These are phyloP conservation scores for Cymbidium sinense DNA, from an alignment of 106 monocot species.

Conservation along the genomic window DNA sequence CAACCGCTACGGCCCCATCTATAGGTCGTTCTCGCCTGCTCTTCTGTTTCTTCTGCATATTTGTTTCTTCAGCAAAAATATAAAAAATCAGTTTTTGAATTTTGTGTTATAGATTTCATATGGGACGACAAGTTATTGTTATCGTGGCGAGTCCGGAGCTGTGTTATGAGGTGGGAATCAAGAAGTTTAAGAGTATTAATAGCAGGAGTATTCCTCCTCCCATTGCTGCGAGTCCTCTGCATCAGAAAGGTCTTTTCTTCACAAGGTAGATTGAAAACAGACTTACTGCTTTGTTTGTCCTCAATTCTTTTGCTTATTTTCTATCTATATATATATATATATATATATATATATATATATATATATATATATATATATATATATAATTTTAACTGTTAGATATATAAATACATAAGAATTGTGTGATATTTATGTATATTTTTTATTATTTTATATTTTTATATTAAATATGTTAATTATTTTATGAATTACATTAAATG, in stretches of 20 bases:
- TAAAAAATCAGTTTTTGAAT: neutral
- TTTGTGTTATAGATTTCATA: slow-evolving; percentile 36
- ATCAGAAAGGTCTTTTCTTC: slow-evolving; percentile 61
- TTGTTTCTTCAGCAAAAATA: no score
- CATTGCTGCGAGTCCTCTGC: slow-evolving; percentile 44
- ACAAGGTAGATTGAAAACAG: slow-evolving; percentile 27
- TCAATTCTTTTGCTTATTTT: no score
- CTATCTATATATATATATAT: no score
- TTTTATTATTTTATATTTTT: no score
- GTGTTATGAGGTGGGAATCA: slow-evolving; percentile 61
- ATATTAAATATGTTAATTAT: no score
- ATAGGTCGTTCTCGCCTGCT: slow-evolving; percentile 12
- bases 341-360: no score
- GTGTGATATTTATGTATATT: no score
- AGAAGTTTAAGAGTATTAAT: slow-evolving; percentile 57
- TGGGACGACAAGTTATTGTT: slow-evolving; percentile 68
- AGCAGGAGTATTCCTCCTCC: slow-evolving; percentile 62
- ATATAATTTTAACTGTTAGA: no score
- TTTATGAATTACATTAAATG: no score
- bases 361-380: no score
- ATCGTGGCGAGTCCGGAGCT: slow-evolving; percentile 59
- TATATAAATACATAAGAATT: no score
- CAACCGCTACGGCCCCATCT: slow-evolving; percentile 30
- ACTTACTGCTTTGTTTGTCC: no score
- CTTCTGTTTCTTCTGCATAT: neutral